A percentile compares a stretch with the other conserved stretches of the same genome.
These are phyloP conservation scores for Tanozyma kutaoensis DNA, from an alignment of 805 yeast species.

Conservation along the genomic window DNA sequence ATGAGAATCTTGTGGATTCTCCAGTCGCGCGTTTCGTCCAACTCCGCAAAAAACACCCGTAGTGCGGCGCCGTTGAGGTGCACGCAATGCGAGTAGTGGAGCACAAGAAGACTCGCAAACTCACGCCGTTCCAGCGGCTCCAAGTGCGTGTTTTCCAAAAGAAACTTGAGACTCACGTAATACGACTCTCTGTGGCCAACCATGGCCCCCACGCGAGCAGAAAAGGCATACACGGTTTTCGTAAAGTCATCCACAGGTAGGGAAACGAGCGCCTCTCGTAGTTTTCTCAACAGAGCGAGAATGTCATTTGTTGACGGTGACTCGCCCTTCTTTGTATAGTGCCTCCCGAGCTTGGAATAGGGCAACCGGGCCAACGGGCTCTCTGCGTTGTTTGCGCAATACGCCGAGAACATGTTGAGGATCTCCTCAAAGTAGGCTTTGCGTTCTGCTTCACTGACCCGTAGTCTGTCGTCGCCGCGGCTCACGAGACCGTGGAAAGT, in stretches of 20 bases:
- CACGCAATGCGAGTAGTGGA: slow-evolving; percentile 33
- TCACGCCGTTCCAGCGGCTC: slow-evolving; percentile 23
- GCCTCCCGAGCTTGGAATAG: too few species aligned
- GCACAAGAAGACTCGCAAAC: slow-evolving; percentile 24
- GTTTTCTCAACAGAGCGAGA: slow-evolving; percentile 26
- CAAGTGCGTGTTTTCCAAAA: slow-evolving; percentile 16
- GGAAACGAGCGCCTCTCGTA: slow-evolving; percentile 42
- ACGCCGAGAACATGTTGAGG: too few species aligned
- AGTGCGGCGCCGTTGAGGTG: slow-evolving; percentile 18
- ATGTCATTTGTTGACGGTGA: too few species aligned
- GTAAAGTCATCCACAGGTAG: slow-evolving; percentile 22
- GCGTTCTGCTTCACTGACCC: neutral
- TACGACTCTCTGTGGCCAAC: slow-evolving; percentile 40
- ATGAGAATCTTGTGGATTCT: slow-evolving; percentile 7
- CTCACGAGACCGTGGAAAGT: slow-evolving; percentile 41
- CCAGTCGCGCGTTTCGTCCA: slow-evolving; percentile 3
- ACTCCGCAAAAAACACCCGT: slow-evolving; percentile 12
- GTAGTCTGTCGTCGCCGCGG: slow-evolving; percentile 36
- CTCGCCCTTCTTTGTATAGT: too few species aligned
- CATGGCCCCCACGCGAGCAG: slow-evolving; percentile 31
- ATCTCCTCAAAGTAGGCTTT: neutral
- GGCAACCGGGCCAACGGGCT: too few species aligned
- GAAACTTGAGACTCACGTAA: slow-evolving; percentile 34
- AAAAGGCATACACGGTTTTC: slow-evolving; percentile 32
- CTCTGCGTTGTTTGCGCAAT: too few species aligned